Evolutionary conservation across 139 green algal genomes (phyloP).

Genomic region (Pseudopediastrum boryanum): DNA sequence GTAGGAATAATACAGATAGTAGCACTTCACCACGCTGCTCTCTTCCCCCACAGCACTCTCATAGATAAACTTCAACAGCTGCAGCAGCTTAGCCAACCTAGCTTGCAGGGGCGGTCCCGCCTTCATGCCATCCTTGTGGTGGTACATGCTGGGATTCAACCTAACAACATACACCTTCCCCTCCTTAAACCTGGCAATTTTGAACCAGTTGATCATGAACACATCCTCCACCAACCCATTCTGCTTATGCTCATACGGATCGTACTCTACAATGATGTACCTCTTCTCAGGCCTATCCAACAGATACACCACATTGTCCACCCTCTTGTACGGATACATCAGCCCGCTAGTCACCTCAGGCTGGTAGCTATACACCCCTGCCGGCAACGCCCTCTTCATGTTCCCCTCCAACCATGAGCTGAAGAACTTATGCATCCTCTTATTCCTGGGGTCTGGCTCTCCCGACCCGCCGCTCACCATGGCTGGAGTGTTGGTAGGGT

Average conservation of each 20-base stretch:
- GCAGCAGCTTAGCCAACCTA: neutral
- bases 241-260: neutral
- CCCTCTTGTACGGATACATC: constrained; percentile 1
- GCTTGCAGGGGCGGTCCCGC: neutral
- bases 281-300: neutral
- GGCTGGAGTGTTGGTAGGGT: too few species aligned
- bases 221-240: constrained; percentile 23
- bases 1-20: constrained; percentile 14
- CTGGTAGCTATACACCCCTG: neutral
- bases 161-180: constrained; percentile 13
- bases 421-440: too few species aligned
- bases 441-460: too few species aligned
- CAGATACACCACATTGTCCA: constrained; percentile 11
- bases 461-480: too few species aligned
- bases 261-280: constrained; percentile 8
- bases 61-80: too few species aligned
- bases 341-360: constrained; percentile 6
- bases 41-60: neutral
- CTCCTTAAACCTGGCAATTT: neutral
- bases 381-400: neutral
- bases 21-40: constrained; percentile 8
- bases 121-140: constrained; percentile 13
- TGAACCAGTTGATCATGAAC: constrained; percentile 25
- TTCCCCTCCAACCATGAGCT: neutral
- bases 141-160: constrained; percentile 15